Conservation (phyloP, 441 rosid genomes). For the Aleurites moluccanus region DNA sequence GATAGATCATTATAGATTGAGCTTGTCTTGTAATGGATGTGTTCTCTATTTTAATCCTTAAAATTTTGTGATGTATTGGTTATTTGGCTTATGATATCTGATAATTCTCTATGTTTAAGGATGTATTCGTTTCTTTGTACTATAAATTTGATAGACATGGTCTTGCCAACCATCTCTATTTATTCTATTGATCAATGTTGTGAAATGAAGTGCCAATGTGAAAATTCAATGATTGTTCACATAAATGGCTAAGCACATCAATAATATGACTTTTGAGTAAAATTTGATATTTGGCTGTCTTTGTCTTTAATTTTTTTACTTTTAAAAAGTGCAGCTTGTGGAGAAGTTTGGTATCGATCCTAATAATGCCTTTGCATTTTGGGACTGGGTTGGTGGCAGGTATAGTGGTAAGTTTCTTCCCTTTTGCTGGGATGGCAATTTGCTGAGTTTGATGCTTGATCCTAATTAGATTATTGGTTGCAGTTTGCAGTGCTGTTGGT, state of each 20-base stretch:
- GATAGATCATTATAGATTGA: neutral
- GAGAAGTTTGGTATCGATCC: conserved; percentile 98
- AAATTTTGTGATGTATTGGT: too few species aligned
- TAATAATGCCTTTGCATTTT: conserved; percentile 91
- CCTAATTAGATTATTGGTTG: conserved; percentile 29
- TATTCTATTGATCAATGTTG: neutral
- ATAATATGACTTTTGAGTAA: neutral
- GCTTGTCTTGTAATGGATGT: neutral
- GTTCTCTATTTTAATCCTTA: too few species aligned
- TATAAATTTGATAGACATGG: neutral
- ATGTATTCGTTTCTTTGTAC: neutral
- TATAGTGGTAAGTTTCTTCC: conserved; percentile 73
- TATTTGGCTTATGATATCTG: neutral
- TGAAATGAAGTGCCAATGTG: neutral
- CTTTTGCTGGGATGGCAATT: conserved; percentile 20
- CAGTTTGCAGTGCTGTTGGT: conserved; percentile 99
- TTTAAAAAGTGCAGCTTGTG: conserved; percentile 61
- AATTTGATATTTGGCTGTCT: conserved; percentile 1
- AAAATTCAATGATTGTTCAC: neutral
- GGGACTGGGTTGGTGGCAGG: conserved; percentile 99
- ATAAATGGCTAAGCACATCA: neutral
- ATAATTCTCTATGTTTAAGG: too few species aligned
- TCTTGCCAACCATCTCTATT: neutral
- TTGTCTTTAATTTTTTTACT: conserved; percentile 1
- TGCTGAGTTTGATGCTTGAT: conserved; percentile 19